These are phyloP conservation scores for Colletotrichum echinochloae DNA, from an alignment of 2,329 filamentous ascomycete species.

Conservation along the genomic window DNA sequence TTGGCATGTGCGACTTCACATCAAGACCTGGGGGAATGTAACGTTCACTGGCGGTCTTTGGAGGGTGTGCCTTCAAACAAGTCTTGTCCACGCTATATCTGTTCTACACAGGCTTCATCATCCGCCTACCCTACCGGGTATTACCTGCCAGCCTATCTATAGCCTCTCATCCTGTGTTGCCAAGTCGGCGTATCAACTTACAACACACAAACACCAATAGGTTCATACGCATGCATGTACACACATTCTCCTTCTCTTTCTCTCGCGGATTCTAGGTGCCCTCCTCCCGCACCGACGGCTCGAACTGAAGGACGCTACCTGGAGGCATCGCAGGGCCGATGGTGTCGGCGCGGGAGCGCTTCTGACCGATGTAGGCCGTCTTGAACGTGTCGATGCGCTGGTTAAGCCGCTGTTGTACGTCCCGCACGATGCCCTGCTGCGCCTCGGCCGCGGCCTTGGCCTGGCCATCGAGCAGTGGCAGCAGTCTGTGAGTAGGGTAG, in stretches of 20 bases:
- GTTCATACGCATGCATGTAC: not conserved
- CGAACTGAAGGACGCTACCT: conserved; percentile 44
- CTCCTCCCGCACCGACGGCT: conserved; percentile 53
- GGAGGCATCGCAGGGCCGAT: conserved; percentile 57
- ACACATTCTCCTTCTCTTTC: not conserved
- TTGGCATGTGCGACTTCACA: not conserved
- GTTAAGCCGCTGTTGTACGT: conserved; percentile 64
- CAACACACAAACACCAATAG: not conserved
- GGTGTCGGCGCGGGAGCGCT: conserved; percentile 56
- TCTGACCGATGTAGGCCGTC: conserved; percentile 59
- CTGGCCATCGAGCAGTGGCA: conserved; percentile 56
- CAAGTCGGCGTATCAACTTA: not conserved
- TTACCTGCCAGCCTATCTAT: not conserved
- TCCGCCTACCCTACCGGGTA: not conserved
- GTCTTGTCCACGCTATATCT: no score
- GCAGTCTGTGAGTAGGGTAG: conserved; percentile 66
- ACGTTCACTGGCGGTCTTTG: not conserved
- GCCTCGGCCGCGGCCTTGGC: conserved; percentile 52
- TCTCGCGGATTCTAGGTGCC: not conserved
- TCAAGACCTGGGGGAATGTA: not conserved
- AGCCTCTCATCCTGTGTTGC: not conserved
- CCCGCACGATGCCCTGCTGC: conserved; percentile 55
- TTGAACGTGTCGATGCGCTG: conserved; percentile 58
- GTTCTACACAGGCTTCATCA: not conserved
- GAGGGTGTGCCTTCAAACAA: not conserved